Evolutionary conservation across 345 rosid genomes (phyloP), one percentile per base, ranked within the genome.

Genomic region (Ceriops tagal): DNA sequence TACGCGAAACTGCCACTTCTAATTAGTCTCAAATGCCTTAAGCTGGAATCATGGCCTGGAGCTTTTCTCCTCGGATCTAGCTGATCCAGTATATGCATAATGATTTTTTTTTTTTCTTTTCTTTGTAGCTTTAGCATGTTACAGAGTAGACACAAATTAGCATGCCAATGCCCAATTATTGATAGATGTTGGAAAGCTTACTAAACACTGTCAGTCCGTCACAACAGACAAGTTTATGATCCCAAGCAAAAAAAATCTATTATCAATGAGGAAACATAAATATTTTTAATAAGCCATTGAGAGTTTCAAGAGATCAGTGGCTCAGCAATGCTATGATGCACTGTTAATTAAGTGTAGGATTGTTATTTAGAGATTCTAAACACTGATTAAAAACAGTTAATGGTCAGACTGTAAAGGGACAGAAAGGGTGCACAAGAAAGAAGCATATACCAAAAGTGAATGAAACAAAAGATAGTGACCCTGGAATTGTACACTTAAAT

Each of bases 381-480:
- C 51, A 37, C 26, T 69, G 68, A 43, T 71, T 52, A 53, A 60
- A 66, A 60, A 73, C 80, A 71, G 79, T 69, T 76, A 72, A 75
- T 43, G 49, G 16, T 75, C 68, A 71, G 65, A 57, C 70, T 51
- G 56, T 62, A 56, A 67, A 77, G 67, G 76, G 61, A 53, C 31
- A 65, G 34, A 24, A 62, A 61, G 49, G 49, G n/a, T 30, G 20
- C 19, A 9, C 19, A 21, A 15, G 58, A 53, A 65, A 51, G 28
- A 30, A 74, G 78, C 74, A 76, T 69, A 81, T 85, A 80, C 83
- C 47, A 65, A 76, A 74, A 77, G 35, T 64, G 83, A 76, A 78
- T 49, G 75, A 77, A 77, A 83, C 86, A 82, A 79, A 82, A 83
- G 82, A 78, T 68, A 80, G 81, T 74, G 85, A 86, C 85, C 80